These are phyloP conservation scores for Alternaria consortialis DNA, from an alignment of 2,329 filamentous ascomycete species.

Conservation along the genomic window DNA sequence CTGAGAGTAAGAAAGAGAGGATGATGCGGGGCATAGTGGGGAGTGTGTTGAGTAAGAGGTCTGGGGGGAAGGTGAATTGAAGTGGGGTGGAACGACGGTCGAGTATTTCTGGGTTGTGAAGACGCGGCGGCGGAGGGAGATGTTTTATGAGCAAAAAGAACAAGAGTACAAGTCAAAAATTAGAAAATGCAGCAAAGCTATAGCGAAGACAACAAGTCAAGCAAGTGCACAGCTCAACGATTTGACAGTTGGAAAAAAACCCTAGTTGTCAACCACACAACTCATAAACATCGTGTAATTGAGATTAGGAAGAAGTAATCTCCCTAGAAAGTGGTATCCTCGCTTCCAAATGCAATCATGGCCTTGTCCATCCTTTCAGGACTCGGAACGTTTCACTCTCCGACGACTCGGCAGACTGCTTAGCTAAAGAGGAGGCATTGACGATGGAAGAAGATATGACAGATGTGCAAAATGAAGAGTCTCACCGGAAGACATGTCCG, in stretches of 20 bases:
- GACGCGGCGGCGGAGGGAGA: too few relatives aligned
- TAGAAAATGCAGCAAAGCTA: too few relatives aligned
- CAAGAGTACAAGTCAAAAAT: too few relatives aligned
- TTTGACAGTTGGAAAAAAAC: conserved; percentile 7
- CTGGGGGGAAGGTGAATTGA: too few relatives aligned
- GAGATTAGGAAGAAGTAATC: conserved; percentile 21
- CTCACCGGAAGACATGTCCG: not conserved
- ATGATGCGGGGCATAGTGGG: too few relatives aligned
- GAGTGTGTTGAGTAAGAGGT: too few relatives aligned
- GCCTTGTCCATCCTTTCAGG: conserved; percentile 7
- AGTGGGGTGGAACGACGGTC: too few relatives aligned
- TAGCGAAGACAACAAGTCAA: too few relatives aligned
- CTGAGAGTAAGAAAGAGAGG: too few relatives aligned
- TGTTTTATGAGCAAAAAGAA: too few relatives aligned
- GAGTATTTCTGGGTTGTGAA: too few relatives aligned
- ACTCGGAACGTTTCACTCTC: conserved; percentile 34
- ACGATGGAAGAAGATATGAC: not conserved
- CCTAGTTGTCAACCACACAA: conserved; percentile 14
- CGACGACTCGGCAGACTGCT: conserved; percentile 56
- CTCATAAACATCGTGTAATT: conserved; percentile 25
- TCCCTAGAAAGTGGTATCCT: conserved; percentile 44
- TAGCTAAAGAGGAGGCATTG: not conserved
- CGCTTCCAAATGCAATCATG: conserved; percentile 46
- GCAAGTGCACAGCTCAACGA: not conserved
- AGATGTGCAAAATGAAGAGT: too few relatives aligned